Conservation (phyloP, 768 basidiomycete species). For the Psilocybe sp. region DNA sequence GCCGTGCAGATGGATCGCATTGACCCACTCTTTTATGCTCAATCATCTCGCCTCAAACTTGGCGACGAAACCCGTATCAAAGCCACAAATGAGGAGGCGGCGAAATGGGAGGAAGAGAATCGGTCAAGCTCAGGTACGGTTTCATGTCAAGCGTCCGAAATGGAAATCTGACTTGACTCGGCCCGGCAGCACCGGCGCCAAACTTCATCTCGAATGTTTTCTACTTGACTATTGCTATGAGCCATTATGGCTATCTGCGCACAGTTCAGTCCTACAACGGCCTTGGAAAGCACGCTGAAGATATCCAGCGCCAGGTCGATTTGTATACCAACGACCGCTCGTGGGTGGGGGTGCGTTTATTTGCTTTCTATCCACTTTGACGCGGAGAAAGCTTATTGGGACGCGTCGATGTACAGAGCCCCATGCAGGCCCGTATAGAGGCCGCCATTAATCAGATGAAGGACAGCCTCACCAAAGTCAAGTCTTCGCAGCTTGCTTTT, state of each 20-base stretch:
- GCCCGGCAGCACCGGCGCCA: constrained; percentile 49
- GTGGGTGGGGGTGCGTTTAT: constrained; percentile 72
- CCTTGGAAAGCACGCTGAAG: constrained; percentile 70
- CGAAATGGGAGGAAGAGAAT: constrained; percentile 61
- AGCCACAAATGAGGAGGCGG: constrained; percentile 85
- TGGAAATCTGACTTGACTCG: no score
- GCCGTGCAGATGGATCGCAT: constrained; percentile 79
- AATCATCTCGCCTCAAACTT: constrained; percentile 69
- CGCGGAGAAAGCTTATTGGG: background rate
- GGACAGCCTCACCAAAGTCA: constrained; percentile 68
- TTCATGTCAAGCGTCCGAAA: background rate
- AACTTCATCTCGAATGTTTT: constrained; percentile 97
- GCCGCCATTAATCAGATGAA: constrained; percentile 75
- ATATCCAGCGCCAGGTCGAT: constrained; percentile 75
- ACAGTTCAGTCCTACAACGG: constrained; percentile 78
- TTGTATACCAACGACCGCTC: constrained; percentile 71
- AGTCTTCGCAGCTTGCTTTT: constrained; percentile 74
- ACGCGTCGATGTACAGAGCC: constrained; percentile 39
- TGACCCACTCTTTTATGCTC: constrained; percentile 77
- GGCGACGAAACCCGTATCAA: constrained; percentile 93
- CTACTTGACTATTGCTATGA: constrained; percentile 82
- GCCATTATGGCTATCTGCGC: constrained; percentile 84
- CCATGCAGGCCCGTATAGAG: constrained; percentile 75
- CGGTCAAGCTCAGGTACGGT: constrained; percentile 39
- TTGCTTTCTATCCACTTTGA: background rate